These are phyloP conservation scores for Eleusine coracana DNA, from an alignment of 176 grass and related monocot genomes.

Conservation along the genomic window DNA sequence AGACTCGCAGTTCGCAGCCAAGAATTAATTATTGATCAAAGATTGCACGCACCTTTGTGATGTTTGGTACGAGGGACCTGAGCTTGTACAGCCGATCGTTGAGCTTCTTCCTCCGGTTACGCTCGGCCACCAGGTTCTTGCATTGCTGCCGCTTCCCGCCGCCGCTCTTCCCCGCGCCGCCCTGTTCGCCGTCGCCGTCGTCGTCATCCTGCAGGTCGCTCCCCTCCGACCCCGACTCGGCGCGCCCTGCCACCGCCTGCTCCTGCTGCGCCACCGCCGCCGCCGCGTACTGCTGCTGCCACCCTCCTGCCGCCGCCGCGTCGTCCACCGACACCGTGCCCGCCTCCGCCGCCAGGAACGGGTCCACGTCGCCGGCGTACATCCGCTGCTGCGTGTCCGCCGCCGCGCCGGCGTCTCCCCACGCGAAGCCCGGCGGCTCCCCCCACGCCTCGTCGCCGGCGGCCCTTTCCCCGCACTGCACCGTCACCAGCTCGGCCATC, in stretches of 20 bases:
- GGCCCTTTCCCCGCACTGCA: constrained; percentile 47
- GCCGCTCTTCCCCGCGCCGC: constrained; percentile 31
- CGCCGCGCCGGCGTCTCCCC: constrained; percentile 38
- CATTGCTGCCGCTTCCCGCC: constrained; percentile 79
- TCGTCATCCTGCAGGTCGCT: constrained; percentile 67
- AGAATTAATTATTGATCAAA: not conserved
- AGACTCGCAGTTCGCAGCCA: too few relatives aligned
- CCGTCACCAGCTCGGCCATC: constrained; percentile 78
- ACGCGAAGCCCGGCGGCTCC: constrained; percentile 47
- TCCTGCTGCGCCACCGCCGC: constrained; percentile 26
- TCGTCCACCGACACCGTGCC: not conserved
- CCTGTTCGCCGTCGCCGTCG: constrained; percentile 58
- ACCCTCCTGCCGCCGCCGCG: constrained; percentile 32
- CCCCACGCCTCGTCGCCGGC: constrained; percentile 35
- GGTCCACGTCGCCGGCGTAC: constrained; percentile 39
- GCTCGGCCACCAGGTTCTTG: constrained; percentile 86
- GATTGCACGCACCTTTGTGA: constrained; percentile 68
- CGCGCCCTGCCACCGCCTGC: constrained; percentile 35
- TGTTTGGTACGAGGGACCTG: constrained; percentile 88
- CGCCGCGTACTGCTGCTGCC: not conserved
- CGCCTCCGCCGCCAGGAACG: constrained; percentile 36
- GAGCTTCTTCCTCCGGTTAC: constrained; percentile 81
- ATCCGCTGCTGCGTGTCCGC: constrained; percentile 46
- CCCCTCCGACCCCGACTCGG: constrained; percentile 70
- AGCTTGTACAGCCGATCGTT: constrained; percentile 79